Conservation (phyloP, 768 basidiomycete species). For the Podaxis sp. region DNA sequence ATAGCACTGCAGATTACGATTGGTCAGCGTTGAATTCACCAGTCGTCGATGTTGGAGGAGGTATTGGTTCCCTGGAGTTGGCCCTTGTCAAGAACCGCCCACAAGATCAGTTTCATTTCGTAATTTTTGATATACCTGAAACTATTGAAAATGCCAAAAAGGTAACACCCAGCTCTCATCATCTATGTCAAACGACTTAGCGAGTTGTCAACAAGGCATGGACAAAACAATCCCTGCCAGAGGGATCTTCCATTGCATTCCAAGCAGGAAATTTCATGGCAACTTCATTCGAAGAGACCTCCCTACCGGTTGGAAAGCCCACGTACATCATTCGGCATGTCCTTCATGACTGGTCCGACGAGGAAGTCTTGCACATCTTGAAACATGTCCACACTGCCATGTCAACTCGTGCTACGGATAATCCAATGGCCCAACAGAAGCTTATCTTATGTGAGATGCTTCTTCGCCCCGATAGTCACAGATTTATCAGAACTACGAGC, state of each 20-base stretch:
- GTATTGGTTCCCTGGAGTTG: slow-evolving; percentile 1
- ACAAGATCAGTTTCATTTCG: neutral
- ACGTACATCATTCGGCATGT: slow-evolving; percentile 8
- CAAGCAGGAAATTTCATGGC: slow-evolving; percentile 3
- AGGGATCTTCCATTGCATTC: neutral
- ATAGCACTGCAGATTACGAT: neutral
- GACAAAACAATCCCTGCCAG: neutral
- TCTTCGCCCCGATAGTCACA: neutral
- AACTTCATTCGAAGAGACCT: neutral
- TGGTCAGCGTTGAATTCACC: neutral
- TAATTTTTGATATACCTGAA: neutral
- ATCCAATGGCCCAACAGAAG: neutral
- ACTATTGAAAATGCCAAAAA: slow-evolving; percentile 1
- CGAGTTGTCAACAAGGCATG: neutral
- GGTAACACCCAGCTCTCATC: neutral
- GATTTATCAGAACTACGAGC: slow-evolving; percentile 2
- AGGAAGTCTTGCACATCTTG: neutral
- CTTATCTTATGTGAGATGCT: slow-evolving; percentile 5
- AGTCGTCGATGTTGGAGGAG: slow-evolving; percentile 1
- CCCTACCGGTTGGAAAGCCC: neutral
- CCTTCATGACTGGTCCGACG: slow-evolving; percentile 7
- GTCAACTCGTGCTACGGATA: neutral
- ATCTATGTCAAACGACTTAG: neutral
- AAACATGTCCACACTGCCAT: slow-evolving; percentile 4
- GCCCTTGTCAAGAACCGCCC: neutral